Evolutionary conservation across 371 early-diverging fungal genomes (phyloP).

Genomic region (Mucor velutinosus): DNA sequence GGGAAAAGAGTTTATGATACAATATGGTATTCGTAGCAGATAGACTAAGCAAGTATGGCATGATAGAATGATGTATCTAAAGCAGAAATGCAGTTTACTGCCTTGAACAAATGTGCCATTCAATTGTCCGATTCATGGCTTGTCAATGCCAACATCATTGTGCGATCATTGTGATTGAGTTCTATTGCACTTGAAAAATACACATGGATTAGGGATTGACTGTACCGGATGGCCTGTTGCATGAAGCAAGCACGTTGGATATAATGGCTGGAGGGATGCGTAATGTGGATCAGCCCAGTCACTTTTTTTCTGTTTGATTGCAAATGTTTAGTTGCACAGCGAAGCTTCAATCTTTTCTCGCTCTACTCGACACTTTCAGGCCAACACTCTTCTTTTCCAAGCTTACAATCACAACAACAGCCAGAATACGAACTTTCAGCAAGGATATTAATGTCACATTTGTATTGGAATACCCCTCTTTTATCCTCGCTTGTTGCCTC

Average conservation of each 20-base stretch:
- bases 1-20: too few species aligned
- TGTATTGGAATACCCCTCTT: slow-evolving; percentile 17
- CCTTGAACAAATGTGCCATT: too few species aligned
- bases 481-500: slow-evolving; percentile 16
- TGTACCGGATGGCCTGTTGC: not conserved
- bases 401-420: not conserved
- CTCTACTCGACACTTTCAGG: not conserved
- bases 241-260: not conserved
- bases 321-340: not conserved
- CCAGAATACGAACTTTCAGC: not conserved
- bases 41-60: too few species aligned
- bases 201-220: not conserved
- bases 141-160: too few species aligned
- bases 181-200: too few species aligned
- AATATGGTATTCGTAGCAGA: too few species aligned
- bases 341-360: not conserved
- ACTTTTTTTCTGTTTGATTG: not conserved
- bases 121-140: not conserved
- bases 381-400: not conserved
- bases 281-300: not conserved
- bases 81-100: too few species aligned
- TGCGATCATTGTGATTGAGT: too few species aligned
- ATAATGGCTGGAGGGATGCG: not conserved
- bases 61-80: too few species aligned
- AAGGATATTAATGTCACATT: slow-evolving; percentile 12